phyloP scores from a whole-genome alignment of 2,329 filamentous ascomycete genomes.

The Fusarium globosum region DNA sequence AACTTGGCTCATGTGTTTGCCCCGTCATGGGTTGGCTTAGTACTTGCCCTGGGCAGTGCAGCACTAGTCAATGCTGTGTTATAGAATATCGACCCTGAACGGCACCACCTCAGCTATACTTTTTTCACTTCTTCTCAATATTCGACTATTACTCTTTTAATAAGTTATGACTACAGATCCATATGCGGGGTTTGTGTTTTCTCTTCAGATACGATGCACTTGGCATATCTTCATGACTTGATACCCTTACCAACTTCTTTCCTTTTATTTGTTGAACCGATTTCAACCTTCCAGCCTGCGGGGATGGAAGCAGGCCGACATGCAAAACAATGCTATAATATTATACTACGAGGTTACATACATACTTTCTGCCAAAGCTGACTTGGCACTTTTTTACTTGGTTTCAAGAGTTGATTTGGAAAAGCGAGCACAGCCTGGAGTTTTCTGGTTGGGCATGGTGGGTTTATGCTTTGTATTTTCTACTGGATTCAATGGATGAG shows the following conservation, averaged over 20 bases:
- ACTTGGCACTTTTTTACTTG: conserved; percentile 10
- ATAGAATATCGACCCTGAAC: conserved; percentile 17
- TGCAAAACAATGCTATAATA: conserved; percentile 29
- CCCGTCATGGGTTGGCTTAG: conserved; percentile 34
- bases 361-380: neutral
- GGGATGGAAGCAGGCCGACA: conserved; percentile 9
- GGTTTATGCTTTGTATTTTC: neutral
- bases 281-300: neutral
- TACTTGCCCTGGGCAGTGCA: conserved; percentile 27
- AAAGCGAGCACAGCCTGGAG: conserved; percentile 42
- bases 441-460: conserved; percentile 27
- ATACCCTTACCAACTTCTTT: conserved; percentile 39
- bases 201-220: conserved; percentile 34
- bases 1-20: conserved; percentile 20
- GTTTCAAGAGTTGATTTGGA: conserved; percentile 18
- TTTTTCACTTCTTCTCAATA: neutral
- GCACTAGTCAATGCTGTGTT: conserved; percentile 33
- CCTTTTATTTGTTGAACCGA: conserved; percentile 3
- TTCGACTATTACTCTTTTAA: conserved; percentile 27
- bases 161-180: conserved; percentile 28
- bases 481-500: neutral
- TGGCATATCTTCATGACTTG: conserved; percentile 42
- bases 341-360: neutral
- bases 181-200: conserved; percentile 9
- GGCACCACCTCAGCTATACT: neutral